Evolutionary conservation across 1,139 yeast species (phyloP).

Genomic region (Taiozyma sp.): DNA sequence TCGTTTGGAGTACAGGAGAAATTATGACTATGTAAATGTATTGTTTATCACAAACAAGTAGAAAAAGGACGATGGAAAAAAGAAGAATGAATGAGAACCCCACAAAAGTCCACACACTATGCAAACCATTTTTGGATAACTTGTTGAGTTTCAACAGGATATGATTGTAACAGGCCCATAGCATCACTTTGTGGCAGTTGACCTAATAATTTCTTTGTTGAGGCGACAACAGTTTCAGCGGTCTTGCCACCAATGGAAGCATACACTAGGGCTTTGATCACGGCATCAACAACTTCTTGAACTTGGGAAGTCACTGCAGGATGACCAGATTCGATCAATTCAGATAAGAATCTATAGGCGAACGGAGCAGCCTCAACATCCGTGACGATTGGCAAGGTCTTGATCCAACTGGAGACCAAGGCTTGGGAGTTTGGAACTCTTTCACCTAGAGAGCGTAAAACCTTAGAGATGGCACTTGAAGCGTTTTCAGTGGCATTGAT

Average conservation of each 20-base stretch:
- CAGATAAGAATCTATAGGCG: conserved; percentile 71
- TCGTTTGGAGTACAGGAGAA: background rate
- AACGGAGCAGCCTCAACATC: conserved; percentile 92
- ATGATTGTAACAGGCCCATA: conserved; percentile 53
- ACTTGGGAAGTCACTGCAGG: conserved; percentile 51
- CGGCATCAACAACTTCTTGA: conserved; percentile 64
- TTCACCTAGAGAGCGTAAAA: conserved; percentile 52
- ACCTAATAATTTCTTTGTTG: conserved; percentile 46
- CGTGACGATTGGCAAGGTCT: conserved; percentile 71
- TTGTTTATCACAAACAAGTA: background rate
- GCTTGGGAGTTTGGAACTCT: conserved; percentile 57
- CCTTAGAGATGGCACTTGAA: conserved; percentile 77
- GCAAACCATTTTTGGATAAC: conserved; percentile 61
- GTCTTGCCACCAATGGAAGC: conserved; percentile 64
- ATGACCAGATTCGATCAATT: conserved; percentile 66
- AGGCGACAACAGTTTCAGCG: conserved; percentile 56
- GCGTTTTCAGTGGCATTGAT: conserved; percentile 85
- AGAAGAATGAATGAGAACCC: background rate
- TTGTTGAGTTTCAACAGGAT: conserved; percentile 56
- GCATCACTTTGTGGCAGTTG: conserved; percentile 57
- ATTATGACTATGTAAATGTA: background rate
- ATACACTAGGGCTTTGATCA: conserved; percentile 71
- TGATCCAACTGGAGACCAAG: conserved; percentile 71
- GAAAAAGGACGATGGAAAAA: background rate
- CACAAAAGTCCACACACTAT: conserved; percentile 11